These are phyloP conservation scores for Moesziomyces antarcticus DNA, from an alignment of 1,284 basidiomycete genomes.

Conservation along the genomic window DNA sequence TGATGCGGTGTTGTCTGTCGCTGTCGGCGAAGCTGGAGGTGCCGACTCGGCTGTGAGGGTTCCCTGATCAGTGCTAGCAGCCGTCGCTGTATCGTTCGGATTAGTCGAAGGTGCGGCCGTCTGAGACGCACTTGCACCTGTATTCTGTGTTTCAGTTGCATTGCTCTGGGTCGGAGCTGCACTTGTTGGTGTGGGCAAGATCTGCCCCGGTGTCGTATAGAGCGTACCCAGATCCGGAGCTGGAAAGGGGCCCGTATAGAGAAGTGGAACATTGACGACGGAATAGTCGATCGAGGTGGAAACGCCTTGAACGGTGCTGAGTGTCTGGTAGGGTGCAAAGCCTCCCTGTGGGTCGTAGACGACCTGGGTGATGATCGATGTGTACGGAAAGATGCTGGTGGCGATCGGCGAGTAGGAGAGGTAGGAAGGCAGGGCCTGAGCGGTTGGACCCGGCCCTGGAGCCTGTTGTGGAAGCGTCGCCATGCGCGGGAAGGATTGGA, in stretches of 20 bases:
- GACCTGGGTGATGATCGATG: constrained; percentile 36
- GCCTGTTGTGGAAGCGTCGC: constrained; percentile 49
- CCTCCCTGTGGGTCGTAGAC: constrained; percentile 54
- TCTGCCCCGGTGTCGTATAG: constrained; percentile 50
- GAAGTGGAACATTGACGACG: constrained; percentile 50
- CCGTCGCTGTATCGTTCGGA: neutral
- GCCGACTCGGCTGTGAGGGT: constrained; percentile 15
- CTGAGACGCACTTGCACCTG: neutral
- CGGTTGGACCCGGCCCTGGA: constrained; percentile 57
- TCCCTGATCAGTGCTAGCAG: constrained; percentile 3
- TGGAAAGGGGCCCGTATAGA: constrained; percentile 59
- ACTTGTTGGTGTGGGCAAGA: neutral
- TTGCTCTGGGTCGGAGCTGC: constrained; percentile 5
- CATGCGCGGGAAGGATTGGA: constrained; percentile 8
- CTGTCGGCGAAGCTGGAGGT: constrained; percentile 1
- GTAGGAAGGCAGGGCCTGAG: constrained; percentile 54
- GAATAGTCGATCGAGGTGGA: constrained; percentile 44
- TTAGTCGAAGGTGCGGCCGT: constrained; percentile 2
- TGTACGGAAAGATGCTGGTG: constrained; percentile 33
- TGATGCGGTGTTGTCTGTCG: neutral
- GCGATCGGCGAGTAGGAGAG: constrained; percentile 54
- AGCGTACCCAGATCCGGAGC: constrained; percentile 52
- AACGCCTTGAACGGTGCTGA: constrained; percentile 27
- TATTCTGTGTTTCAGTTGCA: neutral
- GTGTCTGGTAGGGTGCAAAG: constrained; percentile 42